Evolutionary conservation across 306 rosid genomes (phyloP), one percentile per base, ranked within the genome.

Genomic region (Prunus campanulata): DNA sequence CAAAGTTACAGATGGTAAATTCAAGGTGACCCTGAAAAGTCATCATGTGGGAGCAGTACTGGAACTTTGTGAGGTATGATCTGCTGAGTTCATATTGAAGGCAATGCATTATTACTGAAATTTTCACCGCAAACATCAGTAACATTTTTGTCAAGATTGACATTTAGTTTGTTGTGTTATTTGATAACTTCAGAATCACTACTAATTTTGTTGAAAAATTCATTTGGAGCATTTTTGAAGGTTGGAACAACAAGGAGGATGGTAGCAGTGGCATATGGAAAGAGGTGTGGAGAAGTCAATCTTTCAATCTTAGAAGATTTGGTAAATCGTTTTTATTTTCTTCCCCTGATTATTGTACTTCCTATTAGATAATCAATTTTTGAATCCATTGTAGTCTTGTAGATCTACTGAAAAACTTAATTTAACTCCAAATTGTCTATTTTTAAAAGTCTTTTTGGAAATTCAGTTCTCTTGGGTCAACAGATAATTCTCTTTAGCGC

Each of bases 31-130:
- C 65, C 70, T 95, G 80, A 87, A 84, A 90, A 88, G 88, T 77
- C 90, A 87, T 91, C 93, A 87, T 29, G 88, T 88, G 85, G 86
- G 91, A 7, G 93, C 90, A 42, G 84, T 92, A 54, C 87, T 95
- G 63, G 97, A 95, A 82, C 92, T 87, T 86, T 95, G 99, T 76
- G 84, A 89, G 97, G 99, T 95, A 91, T 72, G 83, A 61, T 61
- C 44, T 52, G 54, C 24, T 70, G 66, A 48, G 59, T 54, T 60
- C 64, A 63, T n/a, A 44, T 15, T 66, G 14, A 20, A 66, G 56
- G 47, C 4, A 44, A n/a, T 35, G 8, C 13, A 66, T 20, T 63
- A 8, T 20, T 46, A 25, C 35, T 11, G 24, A 12, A 67, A 44
- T 24, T 25, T 18, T 67, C 46, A 54, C 71, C 2, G 24, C 20